Base-by-base conservation (phyloP, 768 basidiomycete genomes). In the Austroboletus eburneus region DNA sequence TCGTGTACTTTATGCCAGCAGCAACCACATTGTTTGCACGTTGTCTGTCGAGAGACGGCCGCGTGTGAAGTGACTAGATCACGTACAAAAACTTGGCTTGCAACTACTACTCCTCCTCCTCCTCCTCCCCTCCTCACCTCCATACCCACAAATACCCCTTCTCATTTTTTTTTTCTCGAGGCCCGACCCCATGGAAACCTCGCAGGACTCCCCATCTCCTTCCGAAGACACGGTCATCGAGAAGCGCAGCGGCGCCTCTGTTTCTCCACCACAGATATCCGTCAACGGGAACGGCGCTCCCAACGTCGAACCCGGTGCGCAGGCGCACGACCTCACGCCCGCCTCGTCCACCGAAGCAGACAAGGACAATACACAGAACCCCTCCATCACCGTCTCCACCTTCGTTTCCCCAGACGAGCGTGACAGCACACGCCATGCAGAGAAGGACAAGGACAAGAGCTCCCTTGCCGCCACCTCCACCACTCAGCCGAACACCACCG, bases 361-460 rank as follows among this genome's bases (percentile, higher is more conserved):
- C 54, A 69, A 61, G 54, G 61, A 71, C 49, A 69, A 63, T 52
- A 35, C 51, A 32, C 64, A 64, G 46, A 66, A 66, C 21, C 66
- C 62, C 35, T 66, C 64, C 55, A 54, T 58, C 52, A 66, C 64
- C 29, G 64, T 62, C 42, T 67, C 63, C 21, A 64, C 63, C 35
- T 66, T 64, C 40, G 63, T 59, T 45, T 59, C 57, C 21, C 64
- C 66, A 50, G 64, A 59, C 51, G 64, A 66, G 40, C 64, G 59
- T 49, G 64, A 66, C 39, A 64, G 54, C 36, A 45, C 61, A 18
- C 67, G 63, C 49, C 52, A 53, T n/a, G 44, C 45, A 51, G 68
- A 72, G 21, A 66, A 61, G 34, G 73, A 74, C 59, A 73, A 66
- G 60, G 75, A 76, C 58, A 74, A 73, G 59, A 72, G 64, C 45